Evolutionary conservation across 2,329 filamentous ascomycete species (phyloP), one percentile per base, ranked within the genome.

Genomic region (Phialophora expanda): DNA sequence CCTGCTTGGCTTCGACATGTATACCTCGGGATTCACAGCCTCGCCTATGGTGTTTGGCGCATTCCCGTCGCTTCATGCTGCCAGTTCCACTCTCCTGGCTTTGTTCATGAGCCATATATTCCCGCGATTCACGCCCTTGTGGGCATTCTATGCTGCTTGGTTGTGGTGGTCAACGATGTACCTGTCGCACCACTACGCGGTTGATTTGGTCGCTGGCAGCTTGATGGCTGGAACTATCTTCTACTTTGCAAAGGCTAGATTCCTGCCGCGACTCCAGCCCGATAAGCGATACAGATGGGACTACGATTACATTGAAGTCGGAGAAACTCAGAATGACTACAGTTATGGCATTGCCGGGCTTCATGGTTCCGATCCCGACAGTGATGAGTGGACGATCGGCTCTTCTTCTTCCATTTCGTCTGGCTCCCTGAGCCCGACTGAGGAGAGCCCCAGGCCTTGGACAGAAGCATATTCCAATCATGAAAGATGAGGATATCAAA

Each of bases 101-200:
- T 85, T 97, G 17, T 97, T 97, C 83, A 91, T 98, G 89, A 91
- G 90, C 78, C 90, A 96, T 79, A 89, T 91, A 76, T 97, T 98
- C 83, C 94, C 94, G 4, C 88, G 87, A 67, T 85, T 96, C 71
- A 88, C 90, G 71, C 87, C 89, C 12, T 79, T 95, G 61, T 96
- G 96, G 79, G 86, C 93, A 69, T 84, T 86, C 70, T 98, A 97
- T 78, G 90, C 90, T 53, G 86, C 90, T 76, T 97, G 94, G 94
- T 89, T 97, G 74, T 97, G 93, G 91, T 98, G 94, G 93, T 91
- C 93, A 12, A 98, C 94, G 72, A 97, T 98, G 92, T 97, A 98
- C 76, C 86, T 98, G 60, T 96, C 92, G 74, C 94, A 98, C 79
- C 94, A 98, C 81, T 98, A 98, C 76, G 94, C 93, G 34, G 90